Evolutionary conservation across 352 stramenopile genomes (phyloP), one percentile per base, ranked within the genome.

Genomic region (Phytophthora multivora): DNA sequence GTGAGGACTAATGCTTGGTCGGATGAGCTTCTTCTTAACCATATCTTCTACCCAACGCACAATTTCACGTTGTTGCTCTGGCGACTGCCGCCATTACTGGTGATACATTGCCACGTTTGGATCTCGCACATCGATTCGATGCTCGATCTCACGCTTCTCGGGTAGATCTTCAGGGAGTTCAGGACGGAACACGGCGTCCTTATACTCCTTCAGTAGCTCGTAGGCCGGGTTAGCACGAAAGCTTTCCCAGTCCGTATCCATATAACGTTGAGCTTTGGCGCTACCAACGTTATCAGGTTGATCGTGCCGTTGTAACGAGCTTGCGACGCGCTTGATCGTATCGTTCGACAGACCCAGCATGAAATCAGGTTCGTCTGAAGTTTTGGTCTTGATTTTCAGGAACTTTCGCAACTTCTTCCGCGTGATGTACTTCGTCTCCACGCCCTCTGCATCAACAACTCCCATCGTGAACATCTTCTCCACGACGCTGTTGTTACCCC

Each of bases 271-370:
- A 19, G 35, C 45, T 31, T 68, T 63, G 6, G 40, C 46, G 15
- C n/a, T 63, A 28, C 21, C 55, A 18, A 63, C 55, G 3, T 43
- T 63, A 9, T 55, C 45, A 0, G 51, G 50, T 39, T 62, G 33
- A 15, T 67, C 43, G 6, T 7, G 23, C 8, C 33, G 51, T 12
- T 55, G 23, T 3, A 54, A 5, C n/a, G 39, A 51, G 0, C 47
- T 28, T 12, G 50, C 59, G 11, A 56, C 54, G 41, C 26, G 30
- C 23, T 31, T 50, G n/a, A 55, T 66, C 10, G 40, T 59, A 12
- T 53, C 19, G 21, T 53, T 59, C 47, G 48, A 42, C 19, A 66
- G 25, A 10, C 51, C 48, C 36, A 61, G 19, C 59, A 66, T 55
- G 25, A 66, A 66, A n/a, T 62, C 51, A 0, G 51, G 51, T 15